Evolutionary conservation across 2,329 filamentous ascomycete species (phyloP).

Genomic region (Colletotrichum tropicale): DNA sequence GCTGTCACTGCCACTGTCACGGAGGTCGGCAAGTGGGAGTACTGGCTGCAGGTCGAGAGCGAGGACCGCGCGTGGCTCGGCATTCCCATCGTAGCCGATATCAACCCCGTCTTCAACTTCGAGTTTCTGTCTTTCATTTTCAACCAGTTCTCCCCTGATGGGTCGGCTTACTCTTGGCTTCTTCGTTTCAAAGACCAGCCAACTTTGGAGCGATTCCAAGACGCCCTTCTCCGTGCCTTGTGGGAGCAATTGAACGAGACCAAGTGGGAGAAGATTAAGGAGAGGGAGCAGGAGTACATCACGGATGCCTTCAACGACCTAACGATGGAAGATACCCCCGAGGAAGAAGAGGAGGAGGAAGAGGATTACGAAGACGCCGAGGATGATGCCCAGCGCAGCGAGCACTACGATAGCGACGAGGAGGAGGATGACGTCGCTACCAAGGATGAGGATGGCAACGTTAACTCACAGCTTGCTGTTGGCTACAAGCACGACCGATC

Average conservation of each 20-base stretch:
- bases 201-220: constrained; percentile 85
- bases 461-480: constrained; percentile 93
- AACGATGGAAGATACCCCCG: constrained; percentile 79
- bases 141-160: constrained; percentile 91
- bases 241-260: constrained; percentile 96
- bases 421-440: constrained; percentile 79
- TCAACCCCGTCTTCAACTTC: constrained; percentile 97
- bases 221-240: constrained; percentile 91
- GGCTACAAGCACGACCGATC: constrained; percentile 97
- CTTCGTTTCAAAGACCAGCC: constrained; percentile 87
- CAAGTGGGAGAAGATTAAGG: constrained; percentile 93
- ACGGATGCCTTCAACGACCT: constrained; percentile 95
- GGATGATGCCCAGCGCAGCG: constrained; percentile 70
- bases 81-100: constrained; percentile 83
- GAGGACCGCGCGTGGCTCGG: constrained; percentile 84
- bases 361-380: constrained; percentile 64
- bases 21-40: constrained; percentile 90
- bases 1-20: constrained; percentile 80
- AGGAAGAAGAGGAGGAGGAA: constrained; percentile 54
- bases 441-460: constrained; percentile 75
- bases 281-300: constrained; percentile 92
- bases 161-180: constrained; percentile 93
- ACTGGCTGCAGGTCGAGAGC: constrained; percentile 88
- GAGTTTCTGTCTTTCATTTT: constrained; percentile 99
- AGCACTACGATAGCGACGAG: constrained; percentile 72